Percentiles rank a stretch among this genome's conserved stretches.
Evolutionary conservation across 495 filamentous ascomycete genomes (phyloP).

Genomic region (Amphirosellinia nigrospora): DNA sequence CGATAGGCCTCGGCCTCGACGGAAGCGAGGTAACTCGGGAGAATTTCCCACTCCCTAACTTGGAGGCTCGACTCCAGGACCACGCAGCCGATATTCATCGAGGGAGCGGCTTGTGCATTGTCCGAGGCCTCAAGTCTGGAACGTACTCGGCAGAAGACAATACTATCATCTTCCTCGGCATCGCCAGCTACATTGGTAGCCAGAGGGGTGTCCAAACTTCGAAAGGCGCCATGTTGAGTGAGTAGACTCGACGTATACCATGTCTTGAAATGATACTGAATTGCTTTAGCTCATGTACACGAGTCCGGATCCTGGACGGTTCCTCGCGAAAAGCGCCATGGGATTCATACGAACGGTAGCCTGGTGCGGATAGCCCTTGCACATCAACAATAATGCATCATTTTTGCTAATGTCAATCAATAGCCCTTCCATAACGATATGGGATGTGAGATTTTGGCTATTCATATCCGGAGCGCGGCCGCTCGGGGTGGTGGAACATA

Average conservation of each 20-base stretch:
- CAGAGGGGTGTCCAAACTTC: constrained; percentile 56
- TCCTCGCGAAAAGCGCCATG: constrained; percentile 49
- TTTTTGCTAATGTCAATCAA: not conserved
- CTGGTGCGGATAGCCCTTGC: constrained; percentile 38
- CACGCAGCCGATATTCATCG: constrained; percentile 44
- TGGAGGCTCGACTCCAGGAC: constrained; percentile 39
- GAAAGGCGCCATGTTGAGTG: constrained; percentile 55
- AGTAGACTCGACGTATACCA: constrained; percentile 14
- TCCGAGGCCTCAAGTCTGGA: constrained; percentile 54
- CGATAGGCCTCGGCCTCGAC: constrained; percentile 43
- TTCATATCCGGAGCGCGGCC: constrained; percentile 50
- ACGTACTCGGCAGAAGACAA: constrained; percentile 54
- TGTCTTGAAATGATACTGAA: not conserved
- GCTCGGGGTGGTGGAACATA: constrained; percentile 48
- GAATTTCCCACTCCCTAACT: constrained; percentile 49
- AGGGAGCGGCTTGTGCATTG: constrained; percentile 54
- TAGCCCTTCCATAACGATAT: constrained; percentile 55
- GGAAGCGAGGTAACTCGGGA: constrained; percentile 42
- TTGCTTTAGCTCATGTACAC: constrained; percentile 50
- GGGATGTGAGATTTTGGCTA: constrained; percentile 49
- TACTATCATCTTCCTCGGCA: constrained; percentile 54
- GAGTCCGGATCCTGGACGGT: constrained; percentile 48
- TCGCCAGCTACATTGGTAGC: constrained; percentile 58
- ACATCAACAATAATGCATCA: not conserved
- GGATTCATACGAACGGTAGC: constrained; percentile 51